Evolutionary conservation across 192 early-diverging fungal species (phyloP).

Genomic region (Podila minutissima): DNA sequence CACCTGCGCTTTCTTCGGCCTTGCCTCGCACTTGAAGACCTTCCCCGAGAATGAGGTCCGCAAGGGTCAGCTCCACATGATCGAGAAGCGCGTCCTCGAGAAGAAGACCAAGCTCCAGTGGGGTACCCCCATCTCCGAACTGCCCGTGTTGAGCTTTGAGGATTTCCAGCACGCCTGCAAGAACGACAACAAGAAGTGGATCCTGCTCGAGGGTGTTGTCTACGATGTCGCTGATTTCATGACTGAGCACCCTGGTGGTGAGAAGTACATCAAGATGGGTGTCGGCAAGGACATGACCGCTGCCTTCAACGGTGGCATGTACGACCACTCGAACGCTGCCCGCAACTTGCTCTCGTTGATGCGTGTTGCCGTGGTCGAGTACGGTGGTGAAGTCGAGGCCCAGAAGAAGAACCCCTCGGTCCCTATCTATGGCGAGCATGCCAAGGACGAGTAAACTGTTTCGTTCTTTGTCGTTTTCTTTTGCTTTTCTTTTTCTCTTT

Average conservation of each 20-base stretch:
- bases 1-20: slow-evolving; percentile 65
- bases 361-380: slow-evolving; percentile 73
- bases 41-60: slow-evolving; percentile 86
- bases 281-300: slow-evolving; percentile 93
- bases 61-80: slow-evolving; percentile 85
- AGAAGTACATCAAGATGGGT: slow-evolving; percentile 74
- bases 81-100: slow-evolving; percentile 80
- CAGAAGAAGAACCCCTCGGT: slow-evolving; percentile 54
- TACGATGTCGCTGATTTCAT: slow-evolving; percentile 90
- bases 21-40: slow-evolving; percentile 79
- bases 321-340: slow-evolving; percentile 93
- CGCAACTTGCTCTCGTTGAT: slow-evolving; percentile 87
- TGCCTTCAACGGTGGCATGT: slow-evolving; percentile 94
- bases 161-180: slow-evolving; percentile 65
- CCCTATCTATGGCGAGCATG: slow-evolving; percentile 34
- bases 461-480: background rate
- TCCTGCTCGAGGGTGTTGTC: slow-evolving; percentile 85
- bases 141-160: slow-evolving; percentile 76
- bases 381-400: slow-evolving; percentile 60
- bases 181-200: slow-evolving; percentile 75
- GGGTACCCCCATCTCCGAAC: slow-evolving; percentile 75
- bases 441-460: slow-evolving; percentile 32
- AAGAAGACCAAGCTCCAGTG: slow-evolving; percentile 74
- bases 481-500: background rate
- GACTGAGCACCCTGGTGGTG: slow-evolving; percentile 92